Evolutionary conservation across 2,329 filamentous ascomycete genomes (phyloP), one percentile per base, ranked within the genome.

Genomic region (Cadophora sp.): DNA sequence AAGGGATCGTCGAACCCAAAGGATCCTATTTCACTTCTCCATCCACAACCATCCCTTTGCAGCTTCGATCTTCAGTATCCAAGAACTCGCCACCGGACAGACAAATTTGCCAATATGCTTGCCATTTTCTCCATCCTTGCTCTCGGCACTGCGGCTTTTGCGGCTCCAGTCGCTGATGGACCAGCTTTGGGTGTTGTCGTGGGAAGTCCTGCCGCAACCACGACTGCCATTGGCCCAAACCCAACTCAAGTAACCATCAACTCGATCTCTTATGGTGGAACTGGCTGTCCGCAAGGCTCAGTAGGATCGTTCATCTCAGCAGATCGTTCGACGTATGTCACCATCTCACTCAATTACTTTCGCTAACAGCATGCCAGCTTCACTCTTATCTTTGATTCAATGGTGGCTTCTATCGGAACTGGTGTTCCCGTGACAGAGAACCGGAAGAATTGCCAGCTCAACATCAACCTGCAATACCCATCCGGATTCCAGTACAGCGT

Each of bases 401-500:
- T 86, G 71, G 79, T 84, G 51, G 84, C 83, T 46, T 81, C 83
- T 62, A 81, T 85, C 48, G 84, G 84, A 58, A 79, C 80, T 19
- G 77, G 78, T 63, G 77, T 83, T 64, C 43, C 79, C 11, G 73
- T 82, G 51, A 80, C 79, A 51, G 79, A 84, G 66, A 78, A 79
- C 73, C 82, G 84, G 75, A 83, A 83, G 79, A 85, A 86, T 78
- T 86, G 84, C 79, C 83, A 85, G 76, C 77, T 86, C 69, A 86
- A 85, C 76, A 76, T 86, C 71, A 80, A 84, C 76, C 78, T 86
- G 66, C 75, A 80, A 66, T 85, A 85, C 73, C 84, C 84, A 16
- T 79, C 79, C 64, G 84, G 84, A 62, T 86, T 83, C 80, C 83
- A 85, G 77, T 86, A 83, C 79, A 84, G 82, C 61, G 76, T 86